Evolutionary conservation across 805 yeast species (phyloP).

Genomic region (Sungouiella thailandica): DNA sequence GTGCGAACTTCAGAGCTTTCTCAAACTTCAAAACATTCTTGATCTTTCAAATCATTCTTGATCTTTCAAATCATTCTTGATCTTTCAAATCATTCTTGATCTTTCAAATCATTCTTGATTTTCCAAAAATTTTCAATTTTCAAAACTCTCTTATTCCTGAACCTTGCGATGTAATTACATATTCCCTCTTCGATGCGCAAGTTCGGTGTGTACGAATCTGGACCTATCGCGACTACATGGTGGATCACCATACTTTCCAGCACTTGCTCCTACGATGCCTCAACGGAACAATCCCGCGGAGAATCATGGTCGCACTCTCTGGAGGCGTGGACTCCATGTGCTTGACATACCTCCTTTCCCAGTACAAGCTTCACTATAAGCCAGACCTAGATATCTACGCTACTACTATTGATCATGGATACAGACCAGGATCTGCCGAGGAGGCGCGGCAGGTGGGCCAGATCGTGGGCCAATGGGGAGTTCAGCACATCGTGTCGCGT

Average conservation of each 20-base stretch:
- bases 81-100: too few species aligned
- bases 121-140: too few species aligned
- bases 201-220: background rate
- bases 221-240: background rate
- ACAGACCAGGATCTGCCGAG: constrained; percentile 41
- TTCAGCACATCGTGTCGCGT: constrained; percentile 26
- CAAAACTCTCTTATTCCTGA: too few species aligned
- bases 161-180: too few species aligned
- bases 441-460: constrained; percentile 47
- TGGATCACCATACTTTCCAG: constrained; percentile 3
- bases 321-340: constrained; percentile 86
- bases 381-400: constrained; percentile 40
- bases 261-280: constrained; percentile 8
- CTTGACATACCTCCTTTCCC: constrained; percentile 45
- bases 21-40: too few species aligned
- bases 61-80: too few species aligned
- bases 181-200: background rate
- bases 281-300: constrained; percentile 18
- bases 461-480: constrained; percentile 28
- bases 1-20: too few species aligned
- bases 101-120: too few species aligned
- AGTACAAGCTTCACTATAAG: constrained; percentile 25
- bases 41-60: too few species aligned
- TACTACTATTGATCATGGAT: constrained; percentile 62
- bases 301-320: constrained; percentile 55